phyloP scores from a whole-genome alignment of 2,329 filamentous ascomycete genomes.

The Pseudopyricularia cyperi region DNA sequence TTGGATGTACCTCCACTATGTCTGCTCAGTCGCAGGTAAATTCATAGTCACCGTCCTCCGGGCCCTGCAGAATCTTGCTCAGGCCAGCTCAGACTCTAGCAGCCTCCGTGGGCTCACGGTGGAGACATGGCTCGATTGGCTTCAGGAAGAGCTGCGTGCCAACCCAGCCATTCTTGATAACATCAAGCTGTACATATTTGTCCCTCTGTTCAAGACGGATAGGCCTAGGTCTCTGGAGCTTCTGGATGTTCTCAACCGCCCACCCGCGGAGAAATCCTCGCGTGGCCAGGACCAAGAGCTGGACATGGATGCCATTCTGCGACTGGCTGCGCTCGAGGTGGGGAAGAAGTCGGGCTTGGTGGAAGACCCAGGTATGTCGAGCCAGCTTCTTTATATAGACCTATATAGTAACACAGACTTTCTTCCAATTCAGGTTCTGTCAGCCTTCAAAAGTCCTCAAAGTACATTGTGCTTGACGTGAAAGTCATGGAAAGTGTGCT shows the following conservation, averaged over 20 bases:
- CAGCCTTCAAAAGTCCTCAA: conserved; percentile 4
- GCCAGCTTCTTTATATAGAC: background rate
- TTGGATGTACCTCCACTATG: conserved; percentile 42
- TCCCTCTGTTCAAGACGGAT: conserved; percentile 48
- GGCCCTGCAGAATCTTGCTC: conserved; percentile 21
- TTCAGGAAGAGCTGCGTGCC: conserved; percentile 33
- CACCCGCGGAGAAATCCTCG: conserved; percentile 22
- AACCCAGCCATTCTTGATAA: conserved; percentile 43
- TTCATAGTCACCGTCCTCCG: conserved; percentile 45
- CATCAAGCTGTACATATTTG: conserved; percentile 51
- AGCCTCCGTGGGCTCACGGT: conserved; percentile 22
- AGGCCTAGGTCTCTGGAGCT: conserved; percentile 39
- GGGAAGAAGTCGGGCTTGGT: conserved; percentile 60
- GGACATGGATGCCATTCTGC: conserved; percentile 42
- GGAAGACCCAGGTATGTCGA: conserved; percentile 45
- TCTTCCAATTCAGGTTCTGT: conserved; percentile 10
- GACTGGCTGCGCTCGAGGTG: conserved; percentile 54
- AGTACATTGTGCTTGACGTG: conserved; percentile 8
- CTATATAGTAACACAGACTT: conserved; percentile 1
- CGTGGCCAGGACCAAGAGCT: conserved; percentile 18
- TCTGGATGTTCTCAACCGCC: conserved; percentile 34
- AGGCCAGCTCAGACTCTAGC: conserved; percentile 8
- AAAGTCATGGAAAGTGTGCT: conserved; percentile 14
- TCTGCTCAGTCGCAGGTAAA: conserved; percentile 48
- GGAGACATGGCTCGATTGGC: conserved; percentile 41